These are phyloP conservation scores for Cokeromyces recurvatus DNA, from an alignment of 371 early-diverging fungal species.

Conservation along the genomic window DNA sequence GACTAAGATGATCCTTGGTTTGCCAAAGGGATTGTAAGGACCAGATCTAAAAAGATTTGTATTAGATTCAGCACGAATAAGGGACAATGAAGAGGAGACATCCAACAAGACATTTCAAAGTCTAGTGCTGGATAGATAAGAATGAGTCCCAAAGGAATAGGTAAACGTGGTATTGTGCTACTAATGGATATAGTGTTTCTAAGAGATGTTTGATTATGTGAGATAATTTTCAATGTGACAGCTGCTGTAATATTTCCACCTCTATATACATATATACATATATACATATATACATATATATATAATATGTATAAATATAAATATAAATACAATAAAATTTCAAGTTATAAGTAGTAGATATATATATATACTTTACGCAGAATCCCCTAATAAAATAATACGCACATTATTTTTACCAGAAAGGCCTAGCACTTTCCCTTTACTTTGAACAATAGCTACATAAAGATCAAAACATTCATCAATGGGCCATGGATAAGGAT, in stretches of 20 bases:
- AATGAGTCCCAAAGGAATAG: constrained; percentile 62
- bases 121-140: constrained; percentile 88
- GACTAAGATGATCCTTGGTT: constrained; percentile 55
- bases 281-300: too few relatives aligned
- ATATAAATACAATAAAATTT: too few relatives aligned
- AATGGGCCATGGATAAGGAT: constrained; percentile 89
- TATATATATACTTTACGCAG: constrained; percentile 89
- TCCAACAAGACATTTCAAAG: constrained; percentile 89
- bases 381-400: constrained; percentile 86
- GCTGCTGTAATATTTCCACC: constrained; percentile 79
- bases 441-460: constrained; percentile 54
- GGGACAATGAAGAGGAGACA: constrained; percentile 66
- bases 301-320: too few relatives aligned
- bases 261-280: constrained; percentile 25
- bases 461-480: constrained; percentile 94
- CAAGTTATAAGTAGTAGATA: too few relatives aligned
- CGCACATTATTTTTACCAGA: constrained; percentile 50
- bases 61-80: constrained; percentile 42
- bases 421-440: constrained; percentile 65
- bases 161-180: constrained; percentile 2
- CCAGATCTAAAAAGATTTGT: constrained; percentile 55
- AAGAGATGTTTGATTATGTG: constrained; percentile 37
- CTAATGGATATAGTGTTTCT: neutral
- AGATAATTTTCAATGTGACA: constrained; percentile 67
- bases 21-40: constrained; percentile 48